Percentiles rank a stretch among this genome's conserved stretches.
These are phyloP conservation scores for Ensete ventricosum DNA, from an alignment of 176 grass and related monocot genomes.

Conservation along the genomic window DNA sequence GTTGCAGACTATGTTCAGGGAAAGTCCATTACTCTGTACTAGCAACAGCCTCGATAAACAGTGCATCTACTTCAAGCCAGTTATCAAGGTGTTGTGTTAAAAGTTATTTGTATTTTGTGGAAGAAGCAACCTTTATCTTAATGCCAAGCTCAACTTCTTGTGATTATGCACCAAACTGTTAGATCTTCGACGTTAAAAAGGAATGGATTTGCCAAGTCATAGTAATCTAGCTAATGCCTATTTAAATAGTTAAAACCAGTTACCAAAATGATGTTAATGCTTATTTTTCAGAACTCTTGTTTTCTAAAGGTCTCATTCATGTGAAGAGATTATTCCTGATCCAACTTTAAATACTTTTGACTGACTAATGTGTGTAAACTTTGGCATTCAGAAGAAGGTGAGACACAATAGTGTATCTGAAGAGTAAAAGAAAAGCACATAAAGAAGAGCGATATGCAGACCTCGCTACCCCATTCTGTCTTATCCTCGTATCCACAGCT, in stretches of 20 bases:
- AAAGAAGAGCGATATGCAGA: constrained; percentile 10
- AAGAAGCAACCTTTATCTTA: no score
- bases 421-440: background rate
- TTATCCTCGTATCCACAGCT: constrained; percentile 98
- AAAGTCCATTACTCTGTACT: no score
- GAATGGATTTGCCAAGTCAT: no score
- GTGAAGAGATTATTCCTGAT: background rate
- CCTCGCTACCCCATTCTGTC: constrained; percentile 89
- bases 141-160: no score
- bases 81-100: no score
- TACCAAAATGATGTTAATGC: background rate
- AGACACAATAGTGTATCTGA: background rate
- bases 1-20: no score
- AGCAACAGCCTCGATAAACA: no score
- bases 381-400: background rate
- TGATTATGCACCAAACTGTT: no score
- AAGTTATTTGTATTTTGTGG: no score
- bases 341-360: background rate
- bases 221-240: no score
- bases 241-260: background rate
- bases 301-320: background rate
- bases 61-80: no score
- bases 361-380: background rate
- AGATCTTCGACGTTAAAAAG: no score
- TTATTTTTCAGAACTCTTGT: background rate